Base-by-base conservation (phyloP, 2,329 filamentous ascomycete species). In the Penicillium rolfsii region DNA sequence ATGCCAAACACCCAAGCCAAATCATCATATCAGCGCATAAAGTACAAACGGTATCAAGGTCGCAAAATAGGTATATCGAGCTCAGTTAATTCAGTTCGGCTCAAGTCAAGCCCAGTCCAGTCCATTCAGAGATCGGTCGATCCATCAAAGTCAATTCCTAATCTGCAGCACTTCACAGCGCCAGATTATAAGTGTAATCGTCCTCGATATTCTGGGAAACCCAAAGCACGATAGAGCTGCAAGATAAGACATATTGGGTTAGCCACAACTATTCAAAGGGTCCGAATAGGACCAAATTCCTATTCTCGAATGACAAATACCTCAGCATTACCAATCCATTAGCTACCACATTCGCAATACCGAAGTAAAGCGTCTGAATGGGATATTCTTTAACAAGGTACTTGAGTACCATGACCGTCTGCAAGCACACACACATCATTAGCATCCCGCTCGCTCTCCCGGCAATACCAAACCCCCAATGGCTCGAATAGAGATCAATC, bases 141-240 rank as follows among this genome's bases (percentile, higher is more conserved):
- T 36, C 24, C 26, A 14, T 36, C 48, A 46, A 19, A 26, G 28
- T 33, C 30, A 19, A 36, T 36, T 4, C 14, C 5, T 1, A 6
- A 33, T 8, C 6, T 8, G 7, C 30, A 5, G 30, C 16, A 28
- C 46, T 33, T 52, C 69, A 90, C 65, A 90, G 81, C 53, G 87
- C 85, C 63, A 90, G 77, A 69, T 86, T 89, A 75, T 90, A 90
- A 33, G 87, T 89, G 73, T 89, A 90, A 70, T 89, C 87, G 68
- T 90, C 87, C 74, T 90, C 88, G 78, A 90, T 89, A 70, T 89
- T 90, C 80, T 90, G 88, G 55, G 85, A 87, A 30, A 90, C 82
- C 87, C 87, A 90, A 36, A 90, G 82, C 40, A 89, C 84, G 52
- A 85, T 80, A 28, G 85, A 86, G 71, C 87, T 89, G 67, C 19